Evolutionary conservation across 2,329 filamentous ascomycete species (phyloP).

Genomic region (Fusarium sp.): DNA sequence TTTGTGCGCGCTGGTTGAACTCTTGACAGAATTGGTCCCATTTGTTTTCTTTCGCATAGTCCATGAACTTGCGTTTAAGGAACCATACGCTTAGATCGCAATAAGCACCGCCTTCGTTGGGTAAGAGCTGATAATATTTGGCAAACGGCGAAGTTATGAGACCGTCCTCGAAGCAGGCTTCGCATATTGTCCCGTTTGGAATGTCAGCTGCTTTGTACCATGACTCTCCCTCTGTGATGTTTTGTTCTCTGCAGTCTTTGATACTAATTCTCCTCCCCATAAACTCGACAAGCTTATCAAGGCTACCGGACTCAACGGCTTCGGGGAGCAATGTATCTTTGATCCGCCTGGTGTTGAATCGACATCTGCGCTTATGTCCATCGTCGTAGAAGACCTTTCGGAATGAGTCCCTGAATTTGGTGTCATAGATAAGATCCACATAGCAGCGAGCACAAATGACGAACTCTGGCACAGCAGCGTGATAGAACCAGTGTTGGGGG

Average conservation of each 20-base stretch:
- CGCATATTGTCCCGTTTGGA: constrained; percentile 47
- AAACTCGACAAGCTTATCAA: constrained; percentile 41
- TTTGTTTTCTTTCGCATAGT: constrained; percentile 36
- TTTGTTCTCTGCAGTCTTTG: constrained; percentile 23
- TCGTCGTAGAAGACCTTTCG: constrained; percentile 30
- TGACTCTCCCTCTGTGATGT: constrained; percentile 9
- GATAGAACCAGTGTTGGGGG: constrained; percentile 49
- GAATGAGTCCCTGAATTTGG: constrained; percentile 43
- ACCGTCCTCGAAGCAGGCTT: constrained; percentile 50
- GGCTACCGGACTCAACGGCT: constrained; percentile 40
- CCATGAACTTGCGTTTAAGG: constrained; percentile 43
- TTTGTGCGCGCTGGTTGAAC: constrained; percentile 39
- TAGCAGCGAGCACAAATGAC: constrained; percentile 51
- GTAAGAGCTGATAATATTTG: constrained; percentile 39
- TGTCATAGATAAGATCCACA: constrained; percentile 47
- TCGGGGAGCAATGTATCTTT: constrained; percentile 44
- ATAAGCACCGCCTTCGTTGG: neutral
- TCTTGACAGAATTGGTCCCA: constrained; percentile 47
- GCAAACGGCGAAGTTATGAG: constrained; percentile 43
- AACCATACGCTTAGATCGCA: constrained; percentile 47
- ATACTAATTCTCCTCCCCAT: constrained; percentile 40
- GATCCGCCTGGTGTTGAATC: constrained; percentile 46
- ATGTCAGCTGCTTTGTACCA: constrained; percentile 49
- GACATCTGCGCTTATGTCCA: constrained; percentile 43
- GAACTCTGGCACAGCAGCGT: constrained; percentile 44